Percentiles rank a stretch among this genome's conserved stretches.
Conservation (phyloP, 2,329 filamentous ascomycete species). For the Pezicula radicicola region DNA sequence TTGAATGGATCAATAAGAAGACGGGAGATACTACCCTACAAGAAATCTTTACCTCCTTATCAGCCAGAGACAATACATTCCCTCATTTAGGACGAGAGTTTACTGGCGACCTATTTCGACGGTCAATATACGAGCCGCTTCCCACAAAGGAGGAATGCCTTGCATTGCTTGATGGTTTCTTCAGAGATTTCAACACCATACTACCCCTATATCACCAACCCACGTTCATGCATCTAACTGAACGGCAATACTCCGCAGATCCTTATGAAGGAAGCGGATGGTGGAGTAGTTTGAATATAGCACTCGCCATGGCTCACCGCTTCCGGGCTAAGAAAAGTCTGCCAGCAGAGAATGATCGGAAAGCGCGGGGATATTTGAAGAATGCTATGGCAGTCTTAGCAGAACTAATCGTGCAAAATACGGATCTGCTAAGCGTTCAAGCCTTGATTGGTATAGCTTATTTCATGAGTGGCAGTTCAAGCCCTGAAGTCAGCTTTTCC, state of each 20-base stretch:
- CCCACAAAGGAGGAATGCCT: constrained; percentile 82
- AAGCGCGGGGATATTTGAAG: constrained; percentile 93
- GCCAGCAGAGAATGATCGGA: constrained; percentile 73
- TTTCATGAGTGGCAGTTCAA: constrained; percentile 94
- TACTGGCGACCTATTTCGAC: constrained; percentile 86
- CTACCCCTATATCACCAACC: constrained; percentile 96
- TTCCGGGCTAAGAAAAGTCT: constrained; percentile 89
- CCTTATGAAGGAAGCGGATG: constrained; percentile 94
- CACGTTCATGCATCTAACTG: constrained; percentile 96
- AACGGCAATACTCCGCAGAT: constrained; percentile 87
- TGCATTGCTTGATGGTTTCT: constrained; percentile 87
- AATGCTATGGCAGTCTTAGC: constrained; percentile 93
- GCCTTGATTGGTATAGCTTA: constrained; percentile 89
- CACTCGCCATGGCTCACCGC: constrained; percentile 87
- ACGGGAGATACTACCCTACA: constrained; percentile 93
- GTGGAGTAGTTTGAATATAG: constrained; percentile 97
- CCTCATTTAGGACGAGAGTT: constrained; percentile 98
- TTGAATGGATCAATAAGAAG: constrained; percentile 96
- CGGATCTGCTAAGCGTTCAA: constrained; percentile 91
- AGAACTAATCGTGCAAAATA: constrained; percentile 93
- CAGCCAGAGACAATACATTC: constrained; percentile 81
- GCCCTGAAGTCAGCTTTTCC: constrained; percentile 90
- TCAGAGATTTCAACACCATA: constrained; percentile 99
- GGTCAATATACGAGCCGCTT: constrained; percentile 77
- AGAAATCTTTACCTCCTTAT: constrained; percentile 89